These are phyloP conservation scores for Clonostachys solani DNA, from an alignment of 2,329 filamentous ascomycete species.

Conservation along the genomic window DNA sequence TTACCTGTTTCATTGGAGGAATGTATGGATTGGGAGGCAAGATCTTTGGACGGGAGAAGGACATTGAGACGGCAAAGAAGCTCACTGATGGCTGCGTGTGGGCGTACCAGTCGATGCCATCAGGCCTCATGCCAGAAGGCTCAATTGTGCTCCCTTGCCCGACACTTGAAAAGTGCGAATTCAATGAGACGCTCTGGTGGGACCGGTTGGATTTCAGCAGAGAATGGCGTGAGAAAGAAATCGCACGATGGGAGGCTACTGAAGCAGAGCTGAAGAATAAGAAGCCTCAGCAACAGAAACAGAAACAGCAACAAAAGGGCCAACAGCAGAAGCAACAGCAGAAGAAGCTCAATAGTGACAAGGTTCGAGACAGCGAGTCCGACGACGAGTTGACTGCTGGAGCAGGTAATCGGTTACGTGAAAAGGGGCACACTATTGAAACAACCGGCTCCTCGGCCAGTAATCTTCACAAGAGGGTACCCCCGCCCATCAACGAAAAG, in stretches of 20 bases:
- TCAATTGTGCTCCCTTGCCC: slow-evolving; percentile 40
- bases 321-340: slow-evolving; percentile 8
- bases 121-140: slow-evolving; percentile 63
- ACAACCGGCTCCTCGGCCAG: neutral
- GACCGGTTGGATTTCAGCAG: slow-evolving; percentile 41
- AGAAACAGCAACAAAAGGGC: slow-evolving; percentile 10
- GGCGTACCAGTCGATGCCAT: slow-evolving; percentile 58
- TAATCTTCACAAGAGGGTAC: slow-evolving; percentile 8
- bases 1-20: slow-evolving; percentile 66
- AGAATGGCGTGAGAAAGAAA: slow-evolving; percentile 33
- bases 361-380: slow-evolving; percentile 2
- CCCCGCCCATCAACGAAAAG: slow-evolving; percentile 8
- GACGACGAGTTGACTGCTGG: neutral
- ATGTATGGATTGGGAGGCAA: slow-evolving; percentile 66
- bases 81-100: slow-evolving; percentile 68
- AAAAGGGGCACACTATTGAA: neutral
- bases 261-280: slow-evolving; percentile 17
- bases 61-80: slow-evolving; percentile 59
- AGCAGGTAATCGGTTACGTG: neutral
- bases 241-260: slow-evolving; percentile 38
- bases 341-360: slow-evolving; percentile 4
- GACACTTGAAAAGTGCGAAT: slow-evolving; percentile 40
- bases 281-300: neutral
- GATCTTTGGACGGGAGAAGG: slow-evolving; percentile 52
- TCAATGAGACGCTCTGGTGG: slow-evolving; percentile 44